Evolutionary conservation across 1,284 basidiomycete genomes (phyloP).

Genomic region (Cutaneotrichosporon arboriforme): DNA sequence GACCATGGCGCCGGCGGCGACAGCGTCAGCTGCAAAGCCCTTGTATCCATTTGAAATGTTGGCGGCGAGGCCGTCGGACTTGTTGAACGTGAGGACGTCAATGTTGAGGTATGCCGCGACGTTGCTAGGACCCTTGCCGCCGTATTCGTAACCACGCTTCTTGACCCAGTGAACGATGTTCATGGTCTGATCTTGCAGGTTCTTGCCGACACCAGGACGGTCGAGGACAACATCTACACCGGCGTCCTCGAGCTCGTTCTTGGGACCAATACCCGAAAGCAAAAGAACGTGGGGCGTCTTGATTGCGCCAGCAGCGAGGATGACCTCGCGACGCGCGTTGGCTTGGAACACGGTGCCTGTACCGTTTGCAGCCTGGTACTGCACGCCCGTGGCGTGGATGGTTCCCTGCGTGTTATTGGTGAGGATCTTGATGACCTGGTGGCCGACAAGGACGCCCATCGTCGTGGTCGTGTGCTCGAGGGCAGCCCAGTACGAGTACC

Average conservation of each 20-base stretch:
- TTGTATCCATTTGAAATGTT: slow-evolving; percentile 12
- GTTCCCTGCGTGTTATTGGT: slow-evolving; percentile 44
- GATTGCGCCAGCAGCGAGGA: slow-evolving; percentile 57
- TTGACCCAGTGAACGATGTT: slow-evolving; percentile 27
- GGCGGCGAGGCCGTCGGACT: not conserved
- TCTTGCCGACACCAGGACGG: slow-evolving; percentile 64
- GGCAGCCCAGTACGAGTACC: slow-evolving; percentile 50
- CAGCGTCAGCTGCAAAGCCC: slow-evolving; percentile 23
- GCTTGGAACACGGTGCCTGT: slow-evolving; percentile 47
- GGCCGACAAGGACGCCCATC: slow-evolving; percentile 52
- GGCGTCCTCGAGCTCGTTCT: slow-evolving; percentile 54
- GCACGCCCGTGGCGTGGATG: slow-evolving; percentile 56
- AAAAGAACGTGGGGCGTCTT: slow-evolving; percentile 63
- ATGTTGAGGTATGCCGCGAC: slow-evolving; percentile 26
- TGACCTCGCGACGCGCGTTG: slow-evolving; percentile 53
- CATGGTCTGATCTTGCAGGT: slow-evolving; percentile 62
- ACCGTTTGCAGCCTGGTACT: slow-evolving; percentile 48
- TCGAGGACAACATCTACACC: slow-evolving; percentile 53
- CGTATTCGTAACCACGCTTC: slow-evolving; percentile 29
- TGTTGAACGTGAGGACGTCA: slow-evolving; percentile 10
- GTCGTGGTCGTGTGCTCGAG: slow-evolving; percentile 29
- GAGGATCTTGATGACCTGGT: slow-evolving; percentile 59
- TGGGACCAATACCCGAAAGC: slow-evolving; percentile 65
- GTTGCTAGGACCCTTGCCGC: slow-evolving; percentile 22
- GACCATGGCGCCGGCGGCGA: slow-evolving; percentile 23